Percentiles rank a stretch among this genome's conserved stretches.
These are phyloP conservation scores for Dalbergia oliveri DNA, from an alignment of 306 rosid species.

Conservation along the genomic window DNA sequence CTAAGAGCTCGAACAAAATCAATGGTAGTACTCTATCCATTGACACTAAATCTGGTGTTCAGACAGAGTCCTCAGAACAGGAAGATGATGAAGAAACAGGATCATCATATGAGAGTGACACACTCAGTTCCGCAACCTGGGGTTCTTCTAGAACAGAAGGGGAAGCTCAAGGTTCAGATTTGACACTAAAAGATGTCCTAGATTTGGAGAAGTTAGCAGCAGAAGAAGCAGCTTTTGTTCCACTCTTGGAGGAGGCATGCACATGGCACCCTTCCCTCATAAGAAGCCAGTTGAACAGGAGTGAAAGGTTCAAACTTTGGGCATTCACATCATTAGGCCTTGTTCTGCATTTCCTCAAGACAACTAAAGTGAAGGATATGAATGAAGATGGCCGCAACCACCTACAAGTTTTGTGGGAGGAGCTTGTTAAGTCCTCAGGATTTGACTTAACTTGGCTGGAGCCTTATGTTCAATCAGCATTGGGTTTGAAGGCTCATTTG, in stretches of 20 bases:
- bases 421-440: constrained; percentile 44
- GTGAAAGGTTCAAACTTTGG: constrained; percentile 41
- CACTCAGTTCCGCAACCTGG: constrained; percentile 3
- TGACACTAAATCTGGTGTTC: background rate
- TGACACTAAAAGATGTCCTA: constrained; percentile 47
- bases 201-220: constrained; percentile 36
- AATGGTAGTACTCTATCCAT: background rate
- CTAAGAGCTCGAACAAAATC: background rate
- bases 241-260: constrained; percentile 51
- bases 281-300: constrained; percentile 37
- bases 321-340: constrained; percentile 49
- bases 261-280: constrained; percentile 48
- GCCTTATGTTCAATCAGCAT: constrained; percentile 53
- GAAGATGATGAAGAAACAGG: constrained; percentile 38
- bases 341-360: constrained; percentile 47
- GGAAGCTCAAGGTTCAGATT: constrained; percentile 35
- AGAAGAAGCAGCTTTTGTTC: constrained; percentile 41
- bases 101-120: constrained; percentile 28
- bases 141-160: constrained; percentile 31
- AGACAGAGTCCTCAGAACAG: constrained; percentile 4
- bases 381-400: constrained; percentile 38
- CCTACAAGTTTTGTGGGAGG: constrained; percentile 45
- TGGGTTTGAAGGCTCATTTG: constrained; percentile 21
- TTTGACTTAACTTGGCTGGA: constrained; percentile 50
- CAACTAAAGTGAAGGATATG: constrained; percentile 46